phyloP scores from a whole-genome alignment of 768 basidiomycete species.

The Hirschioporus abietinus region DNA sequence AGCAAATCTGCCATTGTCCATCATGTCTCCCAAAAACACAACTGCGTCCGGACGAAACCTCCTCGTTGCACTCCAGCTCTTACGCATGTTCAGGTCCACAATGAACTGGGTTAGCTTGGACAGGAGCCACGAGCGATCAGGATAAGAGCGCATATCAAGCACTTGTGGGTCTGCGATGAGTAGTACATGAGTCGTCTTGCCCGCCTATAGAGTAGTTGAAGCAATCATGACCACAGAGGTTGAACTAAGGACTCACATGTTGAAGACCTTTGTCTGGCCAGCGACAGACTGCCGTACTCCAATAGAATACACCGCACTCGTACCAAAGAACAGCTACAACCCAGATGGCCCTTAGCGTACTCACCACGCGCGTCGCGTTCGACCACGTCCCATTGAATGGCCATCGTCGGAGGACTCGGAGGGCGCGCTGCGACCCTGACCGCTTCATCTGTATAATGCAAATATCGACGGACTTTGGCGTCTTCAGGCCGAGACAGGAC shows the following conservation, averaged over 20 bases:
- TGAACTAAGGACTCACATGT: no score
- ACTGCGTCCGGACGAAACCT: conserved; percentile 62
- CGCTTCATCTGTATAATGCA: neutral
- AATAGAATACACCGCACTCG: conserved; percentile 56
- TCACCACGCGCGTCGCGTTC: conserved; percentile 22
- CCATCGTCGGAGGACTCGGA: neutral
- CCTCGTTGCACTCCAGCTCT: conserved; percentile 72
- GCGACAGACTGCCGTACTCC: conserved; percentile 40
- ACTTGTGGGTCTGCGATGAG: conserved; percentile 88
- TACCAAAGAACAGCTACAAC: conserved; percentile 60
- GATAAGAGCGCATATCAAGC: conserved; percentile 70
- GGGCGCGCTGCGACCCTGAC: neutral
- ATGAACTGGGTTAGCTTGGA: conserved; percentile 57
- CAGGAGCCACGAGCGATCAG: conserved; percentile 47
- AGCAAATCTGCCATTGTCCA: conserved; percentile 72
- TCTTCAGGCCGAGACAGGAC: neutral
- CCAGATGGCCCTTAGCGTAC: conserved; percentile 54
- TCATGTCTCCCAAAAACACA: conserved; percentile 88
- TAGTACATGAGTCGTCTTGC: conserved; percentile 49
- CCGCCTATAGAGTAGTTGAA: neutral
- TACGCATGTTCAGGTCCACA: conserved; percentile 79
- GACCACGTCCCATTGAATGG: neutral
- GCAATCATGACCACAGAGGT: no score
- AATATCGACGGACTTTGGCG: neutral
- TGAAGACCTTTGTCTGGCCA: conserved; percentile 51